phyloP scores from a whole-genome alignment of 2,329 filamentous ascomycete species.

The Bipolaris victoriae region DNA sequence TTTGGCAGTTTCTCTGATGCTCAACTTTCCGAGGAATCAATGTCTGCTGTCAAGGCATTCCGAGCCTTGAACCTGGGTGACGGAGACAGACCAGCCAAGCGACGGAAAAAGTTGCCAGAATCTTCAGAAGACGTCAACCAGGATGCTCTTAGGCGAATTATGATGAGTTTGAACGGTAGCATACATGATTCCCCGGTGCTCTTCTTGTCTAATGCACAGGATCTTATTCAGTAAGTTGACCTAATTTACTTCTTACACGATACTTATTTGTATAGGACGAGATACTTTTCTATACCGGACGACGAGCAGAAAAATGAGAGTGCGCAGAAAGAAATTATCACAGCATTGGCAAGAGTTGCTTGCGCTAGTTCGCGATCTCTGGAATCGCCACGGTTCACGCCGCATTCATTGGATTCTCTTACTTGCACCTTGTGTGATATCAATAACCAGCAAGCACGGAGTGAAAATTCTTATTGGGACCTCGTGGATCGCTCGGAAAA shows the following conservation, averaged over 20 bases:
- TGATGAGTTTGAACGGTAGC: slow-evolving; percentile 32
- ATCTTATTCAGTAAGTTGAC: slow-evolving; percentile 35
- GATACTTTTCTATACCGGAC: slow-evolving; percentile 28
- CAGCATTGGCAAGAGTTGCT: slow-evolving; percentile 40
- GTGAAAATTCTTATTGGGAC: slow-evolving; percentile 34
- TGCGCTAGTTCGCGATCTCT: slow-evolving; percentile 42
- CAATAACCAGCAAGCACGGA: slow-evolving; percentile 1
- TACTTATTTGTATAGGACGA: slow-evolving; percentile 30
- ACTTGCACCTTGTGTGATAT: slow-evolving; percentile 38
- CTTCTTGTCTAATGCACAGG: slow-evolving; percentile 31
- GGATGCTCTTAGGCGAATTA: slow-evolving; percentile 28
- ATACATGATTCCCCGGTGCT: slow-evolving; percentile 28
- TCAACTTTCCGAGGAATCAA: slow-evolving; percentile 31
- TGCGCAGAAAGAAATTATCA: slow-evolving; percentile 33
- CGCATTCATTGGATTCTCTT: slow-evolving; percentile 20
- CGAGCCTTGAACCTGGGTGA: slow-evolving; percentile 23
- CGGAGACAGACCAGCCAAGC: slow-evolving; percentile 38
- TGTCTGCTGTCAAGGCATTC: slow-evolving; percentile 24
- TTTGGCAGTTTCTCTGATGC: slow-evolving; percentile 29
- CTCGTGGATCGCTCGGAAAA: slow-evolving; percentile 24
- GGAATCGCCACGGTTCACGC: neutral
- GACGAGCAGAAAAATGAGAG: slow-evolving; percentile 23
- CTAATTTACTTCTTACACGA: too few species aligned
- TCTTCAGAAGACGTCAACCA: slow-evolving; percentile 19
- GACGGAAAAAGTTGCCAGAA: slow-evolving; percentile 31